Percentiles rank a stretch among this genome's conserved stretches.
Conservation (phyloP, 306 rosid species). For the Trifolium pratense region DNA sequence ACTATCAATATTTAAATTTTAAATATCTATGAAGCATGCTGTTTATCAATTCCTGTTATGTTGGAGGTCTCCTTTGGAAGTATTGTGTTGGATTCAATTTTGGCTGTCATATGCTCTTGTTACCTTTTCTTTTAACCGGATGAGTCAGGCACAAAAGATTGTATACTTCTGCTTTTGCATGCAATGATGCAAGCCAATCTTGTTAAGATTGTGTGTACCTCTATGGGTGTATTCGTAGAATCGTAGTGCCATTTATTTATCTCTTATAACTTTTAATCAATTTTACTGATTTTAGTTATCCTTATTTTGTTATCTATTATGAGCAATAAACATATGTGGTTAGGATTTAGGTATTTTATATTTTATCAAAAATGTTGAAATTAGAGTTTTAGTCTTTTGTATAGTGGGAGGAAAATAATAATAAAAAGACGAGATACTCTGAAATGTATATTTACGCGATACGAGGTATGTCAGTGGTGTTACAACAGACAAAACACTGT, state of each 20-base stretch:
- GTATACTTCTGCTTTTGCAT: constrained; percentile 11
- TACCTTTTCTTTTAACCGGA: not conserved
- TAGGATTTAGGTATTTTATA: not conserved
- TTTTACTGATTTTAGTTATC: not conserved
- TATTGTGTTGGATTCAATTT: constrained; percentile 12
- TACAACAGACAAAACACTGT: not conserved
- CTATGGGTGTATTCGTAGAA: not conserved
- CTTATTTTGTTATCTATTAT: not conserved
- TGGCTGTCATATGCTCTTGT: not conserved
- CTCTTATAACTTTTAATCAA: not conserved
- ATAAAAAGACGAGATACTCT: not conserved
- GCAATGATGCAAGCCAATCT: constrained; percentile 29
- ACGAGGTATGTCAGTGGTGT: not conserved
- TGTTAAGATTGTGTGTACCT: constrained; percentile 13
- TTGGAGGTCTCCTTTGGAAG: constrained; percentile 8
- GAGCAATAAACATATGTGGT: not conserved
- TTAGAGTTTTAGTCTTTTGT: constrained; percentile 3
- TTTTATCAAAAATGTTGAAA: not conserved
- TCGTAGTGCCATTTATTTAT: not conserved
- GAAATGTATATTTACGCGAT: not conserved
- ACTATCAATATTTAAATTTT: constrained; percentile 4
- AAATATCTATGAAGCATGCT: not conserved
- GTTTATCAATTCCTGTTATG: not conserved
- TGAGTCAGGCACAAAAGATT: not conserved
- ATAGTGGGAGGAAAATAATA: not conserved